Base-by-base conservation (phyloP, 768 basidiomycete genomes). In the Rhizopogon sp. region DNA sequence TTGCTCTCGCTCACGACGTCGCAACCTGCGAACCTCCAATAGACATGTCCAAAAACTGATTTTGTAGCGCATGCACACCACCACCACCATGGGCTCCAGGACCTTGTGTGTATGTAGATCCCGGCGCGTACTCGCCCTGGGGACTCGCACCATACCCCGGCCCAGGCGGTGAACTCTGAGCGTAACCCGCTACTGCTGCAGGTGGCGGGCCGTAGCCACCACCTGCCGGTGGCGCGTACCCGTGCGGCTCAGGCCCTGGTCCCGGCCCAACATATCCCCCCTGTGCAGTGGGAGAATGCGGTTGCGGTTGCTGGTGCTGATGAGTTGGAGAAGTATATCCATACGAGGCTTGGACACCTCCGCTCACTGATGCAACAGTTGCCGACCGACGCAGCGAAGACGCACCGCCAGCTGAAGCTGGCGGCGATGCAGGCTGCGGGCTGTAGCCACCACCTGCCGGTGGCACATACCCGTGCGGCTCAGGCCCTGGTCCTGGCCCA, bases 21-120 rank as follows among this genome's bases (percentile, higher is more conserved):
- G 52, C 56, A 29, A 50, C 66, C 20, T 59, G 8, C 37, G 61
- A 45, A 25, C 52, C 52, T 11, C 43, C 62, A 37, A 71, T 58
- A 31, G 22, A 56, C 66, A 69, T 71, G 39, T 63, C 70, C 52
- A 68, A 66, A 42, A 71, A 68, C 4, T 70, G 68, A 22, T 68
- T 60, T 47, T 69, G 66, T 37, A 71, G 40, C 11, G 46, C 31
- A 42, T 58, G 65, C 17, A 65, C 59, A 20, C 58, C 65, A 10
- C 58, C 65, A 33, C 57, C 13, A 31, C 39, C 59, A 2, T 10
- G 46, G 20, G 46, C 33, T 9, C 46, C 46, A 4, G 46, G 29
- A 52, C 46, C 31, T 52, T 40, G 49, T n/a, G 25, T 1, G 20
- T 54, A 25, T 4, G 44, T 14, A 14, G 43, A 3, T 6, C 17